Percentiles rank a stretch among this genome's conserved stretches.
phyloP scores from a whole-genome alignment of 176 grass and related monocot species.

The Carex parvula region DNA sequence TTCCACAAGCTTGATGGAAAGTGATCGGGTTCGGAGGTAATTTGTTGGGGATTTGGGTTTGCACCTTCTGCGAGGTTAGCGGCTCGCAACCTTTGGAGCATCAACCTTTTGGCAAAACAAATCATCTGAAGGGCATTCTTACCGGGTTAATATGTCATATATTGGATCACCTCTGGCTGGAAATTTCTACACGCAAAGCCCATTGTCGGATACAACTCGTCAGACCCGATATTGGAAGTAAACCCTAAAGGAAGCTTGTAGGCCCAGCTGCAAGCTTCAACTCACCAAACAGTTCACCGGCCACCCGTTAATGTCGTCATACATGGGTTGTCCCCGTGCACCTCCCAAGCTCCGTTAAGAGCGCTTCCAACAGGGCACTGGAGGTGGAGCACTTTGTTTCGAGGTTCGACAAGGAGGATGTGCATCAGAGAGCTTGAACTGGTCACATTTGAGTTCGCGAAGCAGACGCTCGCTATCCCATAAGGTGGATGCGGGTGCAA shows the following conservation, averaged over 20 bases:
- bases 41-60: conserved; percentile 42
- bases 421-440: conserved; percentile 27
- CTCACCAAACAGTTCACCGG: conserved; percentile 33
- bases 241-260: conserved; percentile 44
- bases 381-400: conserved; percentile 50
- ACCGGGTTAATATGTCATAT: conserved; percentile 45
- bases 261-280: conserved; percentile 40
- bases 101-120: conserved; percentile 38
- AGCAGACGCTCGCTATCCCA: conserved; percentile 54
- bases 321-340: conserved; percentile 36
- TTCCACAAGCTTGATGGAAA: conserved; percentile 66
- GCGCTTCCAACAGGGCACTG: conserved; percentile 54
- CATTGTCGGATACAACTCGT: conserved; percentile 38
- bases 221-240: conserved; percentile 32
- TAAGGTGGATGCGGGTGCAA: conserved; percentile 60
- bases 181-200: conserved; percentile 34
- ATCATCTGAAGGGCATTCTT: conserved; percentile 62
- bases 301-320: conserved; percentile 28
- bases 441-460: conserved; percentile 58
- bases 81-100: conserved; percentile 83
- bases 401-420: conserved; percentile 37
- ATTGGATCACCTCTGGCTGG: conserved; percentile 34
- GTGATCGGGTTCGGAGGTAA: conserved; percentile 42
- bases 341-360: conserved; percentile 48
- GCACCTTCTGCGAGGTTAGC: conserved; percentile 68